Base-by-base conservation (phyloP, 768 basidiomycete species). In the Naganishia kalamii region DNA sequence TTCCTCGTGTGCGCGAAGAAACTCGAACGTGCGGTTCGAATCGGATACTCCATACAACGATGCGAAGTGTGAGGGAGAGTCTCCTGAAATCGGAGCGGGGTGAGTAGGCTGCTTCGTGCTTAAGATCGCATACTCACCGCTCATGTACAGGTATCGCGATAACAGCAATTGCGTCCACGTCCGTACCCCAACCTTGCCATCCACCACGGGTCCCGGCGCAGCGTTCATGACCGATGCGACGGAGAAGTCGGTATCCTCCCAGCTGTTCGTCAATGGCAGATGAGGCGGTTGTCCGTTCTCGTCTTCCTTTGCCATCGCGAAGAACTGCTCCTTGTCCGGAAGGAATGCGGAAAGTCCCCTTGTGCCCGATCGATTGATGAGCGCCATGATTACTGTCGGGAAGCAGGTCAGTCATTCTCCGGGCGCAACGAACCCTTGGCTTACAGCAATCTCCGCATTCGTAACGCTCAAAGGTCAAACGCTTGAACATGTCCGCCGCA, bases 371-470 rank as follows among this genome's bases (percentile, higher is more conserved):
- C 66, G 67, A 32, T 46, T 66, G 25, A 74, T 61, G n/a, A 77
- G 67, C 1, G 74, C 76, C 15, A 52, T 60, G 63, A 77, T 72
- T 33, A 77, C 66, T 67, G 35, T 29, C 11, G 25, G 21, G 15
- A 48, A 21, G 7, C 11, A 4, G 4, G 15, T 46, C 19, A 44
- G 12, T 33, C 52, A 52, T 29, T 30, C 21, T 10, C 6, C 33
- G 23, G 23, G 21, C 32, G 4, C 4, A 1, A 35, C 4, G 35
- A 5, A 7, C 17, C 27, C 10, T n/a, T 25, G 8, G 63, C 66
- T 63, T 30, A 67, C 62, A 61, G 52, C 76, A 77, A 60, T 77
- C 75, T 11, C 75, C 76, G 43, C 76, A 77, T n/a, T 63, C 30
- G 7, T 74, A 72, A 19, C 70, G 21, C 3, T 37, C 65, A 48